Conservation (phyloP, 345 rosid species). For the Fremontodendron californicum region DNA sequence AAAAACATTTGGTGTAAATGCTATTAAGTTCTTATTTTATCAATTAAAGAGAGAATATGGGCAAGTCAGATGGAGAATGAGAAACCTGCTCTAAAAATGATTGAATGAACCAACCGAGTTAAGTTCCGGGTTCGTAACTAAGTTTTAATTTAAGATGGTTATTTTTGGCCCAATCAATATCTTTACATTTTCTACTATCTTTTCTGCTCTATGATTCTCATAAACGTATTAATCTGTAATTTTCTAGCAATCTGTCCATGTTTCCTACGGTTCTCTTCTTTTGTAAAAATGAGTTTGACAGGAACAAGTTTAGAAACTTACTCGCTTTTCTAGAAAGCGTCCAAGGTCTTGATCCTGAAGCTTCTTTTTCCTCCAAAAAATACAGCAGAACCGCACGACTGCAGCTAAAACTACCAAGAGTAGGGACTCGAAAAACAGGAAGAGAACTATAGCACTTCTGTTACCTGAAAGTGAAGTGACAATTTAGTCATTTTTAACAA, state of each 20-base stretch:
- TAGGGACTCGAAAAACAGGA: slow-evolving; percentile 62
- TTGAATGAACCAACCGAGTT: background rate
- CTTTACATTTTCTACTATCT: no score
- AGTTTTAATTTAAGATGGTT: no score
- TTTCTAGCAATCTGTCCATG: background rate
- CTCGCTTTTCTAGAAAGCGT: slow-evolving; percentile 67
- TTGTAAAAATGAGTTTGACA: no score
- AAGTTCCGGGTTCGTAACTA: no score
- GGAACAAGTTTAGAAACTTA: slow-evolving; percentile 22
- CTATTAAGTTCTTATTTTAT: background rate
- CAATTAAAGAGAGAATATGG: background rate
- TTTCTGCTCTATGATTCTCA: no score
- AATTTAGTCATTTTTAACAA: background rate
- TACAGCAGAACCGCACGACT: slow-evolving; percentile 67
- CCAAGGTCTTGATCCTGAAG: slow-evolving; percentile 55
- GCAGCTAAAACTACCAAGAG: slow-evolving; percentile 50
- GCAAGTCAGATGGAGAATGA: background rate
- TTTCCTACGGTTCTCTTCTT: no score
- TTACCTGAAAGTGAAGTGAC: slow-evolving; percentile 40
- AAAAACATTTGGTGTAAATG: background rate
- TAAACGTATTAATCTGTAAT: background rate
- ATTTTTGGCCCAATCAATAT: no score
- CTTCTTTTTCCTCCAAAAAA: slow-evolving; percentile 88
- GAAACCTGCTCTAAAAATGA: no score
- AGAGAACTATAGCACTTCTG: slow-evolving; percentile 44